Conservation (phyloP, 306 rosid genomes). For the Cucurbita ficifolia region DNA sequence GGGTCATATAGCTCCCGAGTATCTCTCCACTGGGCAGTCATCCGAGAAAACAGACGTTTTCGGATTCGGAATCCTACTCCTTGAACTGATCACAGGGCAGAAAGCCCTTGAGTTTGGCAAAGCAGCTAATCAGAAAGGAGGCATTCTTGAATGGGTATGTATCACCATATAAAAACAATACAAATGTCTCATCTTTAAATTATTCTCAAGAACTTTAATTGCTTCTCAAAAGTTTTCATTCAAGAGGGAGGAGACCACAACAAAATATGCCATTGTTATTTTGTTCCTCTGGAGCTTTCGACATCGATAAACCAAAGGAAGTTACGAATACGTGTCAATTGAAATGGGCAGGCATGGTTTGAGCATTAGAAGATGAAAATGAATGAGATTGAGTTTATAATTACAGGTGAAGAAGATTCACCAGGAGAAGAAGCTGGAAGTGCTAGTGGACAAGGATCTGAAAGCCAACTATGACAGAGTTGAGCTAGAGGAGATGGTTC, state of each 20-base stretch:
- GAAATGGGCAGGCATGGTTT: not conserved
- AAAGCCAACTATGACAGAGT: constrained; percentile 54
- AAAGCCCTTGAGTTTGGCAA: constrained; percentile 84
- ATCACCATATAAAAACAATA: not conserved
- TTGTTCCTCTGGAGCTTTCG: not conserved
- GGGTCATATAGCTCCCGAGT: constrained; percentile 92
- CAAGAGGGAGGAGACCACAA: not conserved
- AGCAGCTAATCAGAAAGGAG: constrained; percentile 82
- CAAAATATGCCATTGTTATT: not conserved
- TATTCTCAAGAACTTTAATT: not conserved
- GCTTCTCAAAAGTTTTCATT: not conserved
- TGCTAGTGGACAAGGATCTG: constrained; percentile 82
- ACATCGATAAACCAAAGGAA: not conserved
- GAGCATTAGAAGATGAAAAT: not conserved
- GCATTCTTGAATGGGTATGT: constrained; percentile 84
- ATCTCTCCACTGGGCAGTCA: constrained; percentile 92
- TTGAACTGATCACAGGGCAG: constrained; percentile 77
- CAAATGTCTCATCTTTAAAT: not conserved
- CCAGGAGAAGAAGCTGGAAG: constrained; percentile 62
- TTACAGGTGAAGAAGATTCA: constrained; percentile 69
- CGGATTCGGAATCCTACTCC: constrained; percentile 84
- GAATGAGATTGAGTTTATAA: not conserved
- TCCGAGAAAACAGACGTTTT: constrained; percentile 94
- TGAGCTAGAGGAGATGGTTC: constrained; percentile 79
- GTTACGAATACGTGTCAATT: not conserved